Evolutionary conservation across 352 stramenopile genomes (phyloP).

Genomic region (Thraustochytrium striatum): DNA sequence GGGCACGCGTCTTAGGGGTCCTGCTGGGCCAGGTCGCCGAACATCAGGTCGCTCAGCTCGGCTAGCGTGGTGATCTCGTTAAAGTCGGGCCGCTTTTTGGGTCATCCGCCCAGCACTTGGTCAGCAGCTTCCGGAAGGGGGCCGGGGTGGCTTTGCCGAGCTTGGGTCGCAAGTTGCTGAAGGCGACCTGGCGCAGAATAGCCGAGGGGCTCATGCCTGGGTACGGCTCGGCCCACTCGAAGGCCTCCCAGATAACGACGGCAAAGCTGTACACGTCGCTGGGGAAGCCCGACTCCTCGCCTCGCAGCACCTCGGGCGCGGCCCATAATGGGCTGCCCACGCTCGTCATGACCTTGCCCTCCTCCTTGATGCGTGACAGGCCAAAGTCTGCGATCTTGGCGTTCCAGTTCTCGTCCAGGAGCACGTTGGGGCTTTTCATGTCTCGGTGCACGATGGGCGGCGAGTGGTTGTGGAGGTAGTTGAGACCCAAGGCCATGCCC

Average conservation of each 20-base stretch:
- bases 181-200: slow-evolving; percentile 15
- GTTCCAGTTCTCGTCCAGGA: slow-evolving; percentile 51
- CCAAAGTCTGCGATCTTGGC: slow-evolving; percentile 54
- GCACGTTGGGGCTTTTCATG: slow-evolving; percentile 54
- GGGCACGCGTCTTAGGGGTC: too few species aligned
- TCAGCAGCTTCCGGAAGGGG: neutral
- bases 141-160: neutral
- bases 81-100: slow-evolving; percentile 31
- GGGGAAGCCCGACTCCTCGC: slow-evolving; percentile 15
- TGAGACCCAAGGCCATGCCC: slow-evolving; percentile 43
- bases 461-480: slow-evolving; percentile 39
- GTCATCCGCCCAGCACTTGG: slow-evolving; percentile 10
- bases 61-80: slow-evolving; percentile 32
- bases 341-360: slow-evolving; percentile 47
- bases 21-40: too few species aligned
- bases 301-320: slow-evolving; percentile 35
- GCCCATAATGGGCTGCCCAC: slow-evolving; percentile 43
- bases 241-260: slow-evolving; percentile 41
- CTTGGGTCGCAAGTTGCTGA: slow-evolving; percentile 32
- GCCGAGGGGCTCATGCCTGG: slow-evolving; percentile 6
- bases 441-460: slow-evolving; percentile 51
- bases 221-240: slow-evolving; percentile 39
- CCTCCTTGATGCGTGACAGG: slow-evolving; percentile 46
- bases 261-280: slow-evolving; percentile 50
- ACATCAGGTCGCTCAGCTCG: too few species aligned